Evolutionary conservation across 768 basidiomycete species (phyloP), one percentile per base, ranked within the genome.

Genomic region (Suillus placidus): DNA sequence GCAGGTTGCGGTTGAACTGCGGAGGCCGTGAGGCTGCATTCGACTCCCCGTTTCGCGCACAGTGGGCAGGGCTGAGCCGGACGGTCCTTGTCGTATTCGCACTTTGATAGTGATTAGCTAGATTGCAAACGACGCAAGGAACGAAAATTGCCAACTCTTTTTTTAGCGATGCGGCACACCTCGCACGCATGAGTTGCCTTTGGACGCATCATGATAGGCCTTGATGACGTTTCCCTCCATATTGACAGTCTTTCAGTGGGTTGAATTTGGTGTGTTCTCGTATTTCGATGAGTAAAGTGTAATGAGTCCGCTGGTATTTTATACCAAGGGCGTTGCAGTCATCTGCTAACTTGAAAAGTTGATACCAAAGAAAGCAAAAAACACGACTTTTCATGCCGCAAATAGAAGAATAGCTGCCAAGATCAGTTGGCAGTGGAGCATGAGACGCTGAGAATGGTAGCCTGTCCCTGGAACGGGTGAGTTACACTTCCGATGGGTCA

Each of bases 61-160:
- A 72, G 72, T 64, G 65, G 57, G 38, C 74, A 75, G 43, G 72
- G 66, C 5, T 56, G 64, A 67, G 58, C 30, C 1, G 58, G 58
- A 30, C 72, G 66, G 26, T 47, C 56, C 30, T 30, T 62, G 23
- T 67, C 71, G 12, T 66, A 76, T 26, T 71, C 65, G 4, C 58
- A 60, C 58, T 60, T 60, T 20, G 40, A 30, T 7, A 13, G 3
- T 32, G 4, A 23, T 60, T 32, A 60, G 58, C 40, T 42, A 13
- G 10, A 20, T 12, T 60, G 12, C 58, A 43, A 60, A 10, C 38
- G 1, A 40, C 26, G 9, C 38, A 20, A 40, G 35, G 18, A 32
- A 42, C n/a, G 42, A 60, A 42, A 60, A 6, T 32, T 12, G n/a
- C 58, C 12, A 42, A 60, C 58, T 32, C 6, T 30, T 42, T 60